phyloP scores from a whole-genome alignment of 2,329 filamentous ascomycete genomes.

The Phialophora expanda region DNA sequence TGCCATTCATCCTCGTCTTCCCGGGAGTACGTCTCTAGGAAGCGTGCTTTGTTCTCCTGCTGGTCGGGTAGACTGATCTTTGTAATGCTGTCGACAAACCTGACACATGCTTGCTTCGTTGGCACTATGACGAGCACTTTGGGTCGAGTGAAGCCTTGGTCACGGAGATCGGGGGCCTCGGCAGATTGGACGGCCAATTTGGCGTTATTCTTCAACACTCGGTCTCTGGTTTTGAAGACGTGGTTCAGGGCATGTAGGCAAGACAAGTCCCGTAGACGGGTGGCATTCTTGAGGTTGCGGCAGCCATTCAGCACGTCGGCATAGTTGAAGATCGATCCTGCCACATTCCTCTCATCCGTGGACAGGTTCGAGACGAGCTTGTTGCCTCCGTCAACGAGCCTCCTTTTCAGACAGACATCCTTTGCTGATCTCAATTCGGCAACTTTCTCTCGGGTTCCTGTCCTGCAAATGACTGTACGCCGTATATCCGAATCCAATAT shows the following conservation, averaged over 20 bases:
- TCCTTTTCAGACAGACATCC: slow-evolving; percentile 67
- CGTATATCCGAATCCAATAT: slow-evolving; percentile 45
- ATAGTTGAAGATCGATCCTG: slow-evolving; percentile 79
- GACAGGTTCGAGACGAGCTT: slow-evolving; percentile 61
- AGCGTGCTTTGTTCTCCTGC: slow-evolving; percentile 92
- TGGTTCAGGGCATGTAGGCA: slow-evolving; percentile 90
- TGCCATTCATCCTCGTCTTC: slow-evolving; percentile 68
- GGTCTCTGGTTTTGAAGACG: slow-evolving; percentile 88
- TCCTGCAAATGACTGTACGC: slow-evolving; percentile 20
- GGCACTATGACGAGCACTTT: slow-evolving; percentile 91
- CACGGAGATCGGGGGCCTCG: slow-evolving; percentile 73
- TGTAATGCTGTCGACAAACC: slow-evolving; percentile 77
- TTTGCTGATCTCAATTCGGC: slow-evolving; percentile 16
- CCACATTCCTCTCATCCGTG: slow-evolving; percentile 67
- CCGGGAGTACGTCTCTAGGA: slow-evolving; percentile 79
- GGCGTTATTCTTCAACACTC: slow-evolving; percentile 89
- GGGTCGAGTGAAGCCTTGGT: slow-evolving; percentile 94
- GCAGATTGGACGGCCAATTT: slow-evolving; percentile 71
- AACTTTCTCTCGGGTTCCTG: background rate
- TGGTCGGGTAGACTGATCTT: slow-evolving; percentile 81
- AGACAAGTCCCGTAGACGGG: slow-evolving; percentile 70
- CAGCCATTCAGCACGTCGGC: slow-evolving; percentile 78
- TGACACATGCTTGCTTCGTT: slow-evolving; percentile 82
- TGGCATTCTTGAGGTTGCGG: slow-evolving; percentile 71
- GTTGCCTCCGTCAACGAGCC: slow-evolving; percentile 62